Evolutionary conservation across 306 rosid genomes (phyloP), one percentile per base, ranked within the genome.

Genomic region (Cercis canadensis): DNA sequence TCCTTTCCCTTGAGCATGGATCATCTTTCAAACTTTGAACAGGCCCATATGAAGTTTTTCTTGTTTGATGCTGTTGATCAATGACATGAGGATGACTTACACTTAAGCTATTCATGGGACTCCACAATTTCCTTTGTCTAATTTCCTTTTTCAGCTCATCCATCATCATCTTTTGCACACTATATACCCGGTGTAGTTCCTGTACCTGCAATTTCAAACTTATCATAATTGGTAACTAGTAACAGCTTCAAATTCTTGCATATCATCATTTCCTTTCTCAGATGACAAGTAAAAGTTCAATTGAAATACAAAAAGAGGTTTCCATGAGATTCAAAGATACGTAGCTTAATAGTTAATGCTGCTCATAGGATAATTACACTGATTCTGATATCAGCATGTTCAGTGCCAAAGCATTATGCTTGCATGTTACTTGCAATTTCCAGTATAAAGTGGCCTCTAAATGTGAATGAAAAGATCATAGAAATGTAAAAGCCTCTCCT

Each of bases 171-270:
- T 85, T 94, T 72, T 94, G 99, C 61, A 87, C 91, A 21, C 67
- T 83, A 69, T 91, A 89, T 59, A 91, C 79, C 63, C 95, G 66
- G 76, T 94, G 99, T 37, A 94, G 96, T 66, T 94, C 99, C 62
- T 79, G 65, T 41, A 87, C 93, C 99, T 94, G 82, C 73, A 86
- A 77, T 64, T 19, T 72, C 51, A 58, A 69, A 19, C 58, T 60
- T 66, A 51, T 73, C 40, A 60, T 49, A 5, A 60, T 53, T 64
- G 19, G 19, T 60, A 52, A 65, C 65, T 65, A 12, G 67, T 57
- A 54, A 32, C 32, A 62, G 8, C 57, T 59, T 41, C 56, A 67
- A 62, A 44, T 51, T 50, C n/a, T n/a, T n/a, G n/a, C n/a, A 49
- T 43, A 43, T 54, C 63, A 65, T 40, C 10, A 46, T 46, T 21